Evolutionary conservation across 2,329 filamentous ascomycete genomes (phyloP).

Genomic region (Nannizzia gypsea): DNA sequence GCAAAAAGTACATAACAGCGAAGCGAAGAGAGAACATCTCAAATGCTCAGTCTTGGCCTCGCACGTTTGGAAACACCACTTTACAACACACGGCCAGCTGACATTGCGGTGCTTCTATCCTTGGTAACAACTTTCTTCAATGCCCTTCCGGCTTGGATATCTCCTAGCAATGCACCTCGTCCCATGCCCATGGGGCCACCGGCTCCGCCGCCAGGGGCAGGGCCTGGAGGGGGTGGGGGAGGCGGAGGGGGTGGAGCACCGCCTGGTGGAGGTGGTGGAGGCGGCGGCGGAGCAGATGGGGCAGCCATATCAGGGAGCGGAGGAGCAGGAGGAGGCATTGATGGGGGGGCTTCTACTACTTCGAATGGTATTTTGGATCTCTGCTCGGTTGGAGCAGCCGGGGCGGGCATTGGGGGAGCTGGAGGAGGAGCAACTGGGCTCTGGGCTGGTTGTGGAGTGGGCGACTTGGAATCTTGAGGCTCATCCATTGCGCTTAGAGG

Average conservation of each 20-base stretch:
- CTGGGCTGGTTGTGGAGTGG: slow-evolving; percentile 33
- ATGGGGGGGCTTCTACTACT: slow-evolving; percentile 17
- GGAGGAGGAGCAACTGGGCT: slow-evolving; percentile 30
- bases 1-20: not conserved
- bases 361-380: slow-evolving; percentile 15
- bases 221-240: slow-evolving; percentile 16
- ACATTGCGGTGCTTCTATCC: slow-evolving; percentile 62
- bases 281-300: slow-evolving; percentile 25
- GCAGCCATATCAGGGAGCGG: slow-evolving; percentile 14
- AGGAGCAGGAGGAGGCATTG: slow-evolving; percentile 23
- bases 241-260: slow-evolving; percentile 28
- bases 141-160: slow-evolving; percentile 69
- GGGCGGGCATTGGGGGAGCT: slow-evolving; percentile 22
- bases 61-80: slow-evolving; percentile 8
- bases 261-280: slow-evolving; percentile 25
- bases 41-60: not conserved
- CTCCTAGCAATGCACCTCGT: slow-evolving; percentile 56
- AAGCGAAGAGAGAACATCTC: not conserved
- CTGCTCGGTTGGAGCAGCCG: slow-evolving; percentile 25
- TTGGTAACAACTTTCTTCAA: slow-evolving; percentile 83
- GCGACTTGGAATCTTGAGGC: slow-evolving; percentile 35
- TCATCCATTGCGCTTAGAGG: slow-evolving; percentile 74
- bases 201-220: slow-evolving; percentile 10
- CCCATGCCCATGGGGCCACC: slow-evolving; percentile 19
- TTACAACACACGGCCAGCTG: slow-evolving; percentile 61